Base-by-base conservation (phyloP, 2,329 filamentous ascomycete species). In the Escovopsis sp. region DNA sequence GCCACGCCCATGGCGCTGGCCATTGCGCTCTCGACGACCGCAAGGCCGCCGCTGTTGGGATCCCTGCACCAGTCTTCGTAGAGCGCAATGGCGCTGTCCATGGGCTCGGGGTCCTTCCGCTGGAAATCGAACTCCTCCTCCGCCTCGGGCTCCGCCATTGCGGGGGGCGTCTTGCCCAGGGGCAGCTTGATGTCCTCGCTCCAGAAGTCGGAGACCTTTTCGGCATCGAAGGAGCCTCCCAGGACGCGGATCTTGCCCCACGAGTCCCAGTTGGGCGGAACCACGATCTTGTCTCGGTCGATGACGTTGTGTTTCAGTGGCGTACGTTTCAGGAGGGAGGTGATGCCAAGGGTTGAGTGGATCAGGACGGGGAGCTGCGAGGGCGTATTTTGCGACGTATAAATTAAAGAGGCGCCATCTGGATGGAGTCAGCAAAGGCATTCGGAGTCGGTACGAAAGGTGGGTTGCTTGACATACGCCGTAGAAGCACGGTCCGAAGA, bases 241-340 rank as follows among this genome's bases (percentile, higher is more conserved):
- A 96, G 69, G 37, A 96, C 86, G 36, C 89, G 75, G 46, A 98
- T 95, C 64, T 96, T 98, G 46, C 87, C 88, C 85, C 87, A 95
- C 0, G 88, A 95, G 61, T 98, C 91, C 91, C 91, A 98, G 59
- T 95, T 95, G 12, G 88, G 83, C 2, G 89, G 89, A 1, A 98
- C 84, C 5, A 95, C 72, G 43, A 98, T 88, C 69, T 93, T 93
- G 60, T 94, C 88, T 46, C 89, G 75, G 63, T 91, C 91, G 50
- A 93, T 91, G 47, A 93, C 84, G 53, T 94, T 94, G 59, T 88
- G 83, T 63, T 86, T 91, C 23, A 93, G 70, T 23, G 82, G 77
- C 55, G 85, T 75, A 48, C 80, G 76, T 60, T 85, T 85, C 15
- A 93, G 67, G 18, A 91, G 72, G 19, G 85, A 93, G 47, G 85